Base-by-base conservation (phyloP, 352 stramenopile species). In the Globisporangium alternatum region DNA sequence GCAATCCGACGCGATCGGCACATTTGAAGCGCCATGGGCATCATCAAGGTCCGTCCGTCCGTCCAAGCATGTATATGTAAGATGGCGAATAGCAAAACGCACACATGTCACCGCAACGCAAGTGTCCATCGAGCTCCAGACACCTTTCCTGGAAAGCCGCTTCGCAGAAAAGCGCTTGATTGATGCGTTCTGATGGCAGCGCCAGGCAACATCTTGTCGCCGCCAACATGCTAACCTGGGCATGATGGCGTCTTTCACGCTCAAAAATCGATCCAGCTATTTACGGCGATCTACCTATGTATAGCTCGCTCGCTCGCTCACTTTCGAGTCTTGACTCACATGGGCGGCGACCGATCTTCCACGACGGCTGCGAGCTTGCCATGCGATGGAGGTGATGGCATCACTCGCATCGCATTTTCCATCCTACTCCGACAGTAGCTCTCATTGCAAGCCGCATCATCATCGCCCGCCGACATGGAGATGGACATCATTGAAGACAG, bases 401-500 rank as follows among this genome's bases (percentile, higher is more conserved):
- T 17, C 10, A 2, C 48, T 25, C 19, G n/a, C 31, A 47, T 37
- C 31, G 19, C 52, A 58, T 45, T 58, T 44, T n/a, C 3, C 31
- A 21, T 41, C 35, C 12, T 15, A 41, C 35, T 41, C 4, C 9
- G 44, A 17, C 51, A 25, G 30, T 7, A 12, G 30, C 19, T 4
- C 25, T 2, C 28, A 9, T 22, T 41, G 3, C 6, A 41, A 10
- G 19, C 19, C 5, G 37, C 12, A 43, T 43, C 37, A 45, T 37
- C 56, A 22, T 9, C 35, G 10, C 49, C 6, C 9, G 8, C 28
- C 19, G 33, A 31, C 28, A 51, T 37, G 25, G 17, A 57, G 19
- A 51, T 35, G 49, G 30, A 53, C n/a, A 31, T 64, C 25, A 31
- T 64, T 28, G 63, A 68, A 60, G 63, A 68, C 56, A 64, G 63